These are phyloP conservation scores for Agroathelia rolfsii DNA, from an alignment of 1,284 basidiomycete genomes.

Conservation along the genomic window DNA sequence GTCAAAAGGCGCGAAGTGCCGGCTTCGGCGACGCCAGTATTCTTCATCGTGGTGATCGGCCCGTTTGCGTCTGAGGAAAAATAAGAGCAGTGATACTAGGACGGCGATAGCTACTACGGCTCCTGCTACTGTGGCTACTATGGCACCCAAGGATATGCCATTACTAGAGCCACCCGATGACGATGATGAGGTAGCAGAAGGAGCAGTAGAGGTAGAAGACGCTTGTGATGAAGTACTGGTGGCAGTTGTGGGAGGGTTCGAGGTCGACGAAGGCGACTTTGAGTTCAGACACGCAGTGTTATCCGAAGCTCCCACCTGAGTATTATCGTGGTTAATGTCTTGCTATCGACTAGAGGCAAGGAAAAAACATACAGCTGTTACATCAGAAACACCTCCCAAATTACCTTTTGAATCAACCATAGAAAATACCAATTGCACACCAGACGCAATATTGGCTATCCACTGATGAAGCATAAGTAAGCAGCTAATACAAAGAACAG, in stretches of 20 bases:
- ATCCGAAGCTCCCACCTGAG: conserved; percentile 35
- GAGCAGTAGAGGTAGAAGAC: conserved; percentile 12
- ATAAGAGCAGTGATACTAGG: conserved; percentile 38
- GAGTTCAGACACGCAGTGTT: conserved; percentile 42
- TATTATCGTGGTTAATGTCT: no score
- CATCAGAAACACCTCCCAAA: conserved; percentile 49
- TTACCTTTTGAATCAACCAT: conserved; percentile 49
- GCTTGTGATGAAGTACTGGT: no score
- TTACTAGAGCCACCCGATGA: conserved; percentile 12
- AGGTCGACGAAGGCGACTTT: conserved; percentile 40
- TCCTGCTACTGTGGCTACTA: conserved; percentile 53
- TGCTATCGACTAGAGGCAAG: no score
- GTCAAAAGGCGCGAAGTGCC: conserved; percentile 14
- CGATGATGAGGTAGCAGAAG: conserved; percentile 14
- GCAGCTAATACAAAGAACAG: no score
- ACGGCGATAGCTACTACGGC: conserved; percentile 40
- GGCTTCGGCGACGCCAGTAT: no score
- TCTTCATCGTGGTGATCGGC: no score
- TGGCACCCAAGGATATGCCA: conserved; percentile 32
- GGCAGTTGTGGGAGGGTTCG: no score
- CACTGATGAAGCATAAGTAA: no score
- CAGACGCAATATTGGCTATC: conserved; percentile 45
- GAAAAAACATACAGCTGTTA: conserved; percentile 37
- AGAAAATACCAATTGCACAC: conserved; percentile 50
- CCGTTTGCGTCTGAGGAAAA: conserved; percentile 34